Base-by-base conservation (phyloP, 352 stramenopile species). In the Phytophthora tubulina region DNA sequence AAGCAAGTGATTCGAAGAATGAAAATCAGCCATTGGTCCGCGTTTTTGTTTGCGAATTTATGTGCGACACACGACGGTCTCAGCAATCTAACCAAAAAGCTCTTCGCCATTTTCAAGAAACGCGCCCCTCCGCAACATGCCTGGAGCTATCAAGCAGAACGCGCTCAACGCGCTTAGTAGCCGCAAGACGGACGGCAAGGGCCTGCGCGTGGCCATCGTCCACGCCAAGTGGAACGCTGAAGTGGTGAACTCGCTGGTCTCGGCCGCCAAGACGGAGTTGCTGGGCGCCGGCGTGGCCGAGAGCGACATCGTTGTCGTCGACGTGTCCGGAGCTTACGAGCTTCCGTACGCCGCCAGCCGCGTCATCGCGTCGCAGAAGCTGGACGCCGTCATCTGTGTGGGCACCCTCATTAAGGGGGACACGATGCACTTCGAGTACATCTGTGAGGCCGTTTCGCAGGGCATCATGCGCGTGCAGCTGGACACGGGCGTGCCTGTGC, bases 361-460 rank as follows among this genome's bases (percentile, higher is more conserved):
- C 56, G 76, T 94, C 54, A 95, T 97, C 71, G 64, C 75, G 66
- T 98, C 91, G 46, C 92, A 98, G 68, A 98, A 96, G 51, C 92
- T 99, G 57, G 98, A 99, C 80, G 97, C 96, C 30, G 97, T 99
- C 53, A 91, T 99, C 56, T 98, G 89, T 72, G 77, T 98, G 61
- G 98, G 98, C 49, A 97, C 88, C 57, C 86, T 98, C 14, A 97
- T 98, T 78, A 99, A 99, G 79, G 97, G 98, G 52, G 97, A 98
- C 56, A 99, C 98, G 13, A 98, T 99, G 90, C 98, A 99, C 85
- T 99, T 99, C 79, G 98, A 99, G 92, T 99, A 99, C 86, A 99
- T 99, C 84, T 96, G 92, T 52, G 95, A 99, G 63, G 91, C 97
- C 54, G 94, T 98, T n/a, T 87, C 96, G 39, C 92, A 97, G 68